Conservation (phyloP, 1,139 yeast genomes). For the Cylindricascospora bacillispora region DNA sequence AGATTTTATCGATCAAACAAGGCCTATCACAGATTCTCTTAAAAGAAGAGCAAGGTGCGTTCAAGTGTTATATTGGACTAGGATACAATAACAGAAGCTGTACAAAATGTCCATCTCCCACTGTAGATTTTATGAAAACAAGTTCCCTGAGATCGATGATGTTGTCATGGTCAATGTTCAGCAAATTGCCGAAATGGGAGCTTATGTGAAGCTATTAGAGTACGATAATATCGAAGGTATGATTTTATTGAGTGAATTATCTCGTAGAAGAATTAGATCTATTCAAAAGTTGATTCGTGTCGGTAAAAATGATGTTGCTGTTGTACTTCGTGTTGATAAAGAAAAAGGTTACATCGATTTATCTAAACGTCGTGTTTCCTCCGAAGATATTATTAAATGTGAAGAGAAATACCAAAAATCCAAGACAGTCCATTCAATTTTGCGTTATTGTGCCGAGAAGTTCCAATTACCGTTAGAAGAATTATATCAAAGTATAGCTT, state of each 20-base stretch:
- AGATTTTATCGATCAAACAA: no score
- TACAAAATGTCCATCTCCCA: constrained; percentile 86
- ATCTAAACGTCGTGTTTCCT: constrained; percentile 95
- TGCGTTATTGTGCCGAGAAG: constrained; percentile 97
- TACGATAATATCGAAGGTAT: constrained; percentile 98
- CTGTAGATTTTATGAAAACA: constrained; percentile 96
- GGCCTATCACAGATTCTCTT: no score
- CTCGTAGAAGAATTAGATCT: constrained; percentile 97
- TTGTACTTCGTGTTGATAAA: constrained; percentile 96
- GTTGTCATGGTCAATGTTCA: constrained; percentile 98
- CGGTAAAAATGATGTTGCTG: constrained; percentile 97
- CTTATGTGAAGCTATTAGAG: constrained; percentile 87
- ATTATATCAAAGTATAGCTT: constrained; percentile 78
- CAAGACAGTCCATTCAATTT: constrained; percentile 92
- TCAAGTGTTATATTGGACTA: no score
- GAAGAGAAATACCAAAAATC: constrained; percentile 96
- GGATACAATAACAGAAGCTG: no score
- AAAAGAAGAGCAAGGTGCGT: no score
- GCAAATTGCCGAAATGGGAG: constrained; percentile 97
- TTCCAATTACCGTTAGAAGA: constrained; percentile 78
- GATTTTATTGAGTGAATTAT: constrained; percentile 90
- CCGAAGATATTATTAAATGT: constrained; percentile 94
- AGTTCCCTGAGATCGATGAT: constrained; percentile 97
- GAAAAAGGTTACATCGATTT: constrained; percentile 97
- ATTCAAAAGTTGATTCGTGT: constrained; percentile 96